Percentiles rank a stretch among this genome's conserved stretches.
Conservation (phyloP, 441 rosid species). For the Erysimum cheiri region DNA sequence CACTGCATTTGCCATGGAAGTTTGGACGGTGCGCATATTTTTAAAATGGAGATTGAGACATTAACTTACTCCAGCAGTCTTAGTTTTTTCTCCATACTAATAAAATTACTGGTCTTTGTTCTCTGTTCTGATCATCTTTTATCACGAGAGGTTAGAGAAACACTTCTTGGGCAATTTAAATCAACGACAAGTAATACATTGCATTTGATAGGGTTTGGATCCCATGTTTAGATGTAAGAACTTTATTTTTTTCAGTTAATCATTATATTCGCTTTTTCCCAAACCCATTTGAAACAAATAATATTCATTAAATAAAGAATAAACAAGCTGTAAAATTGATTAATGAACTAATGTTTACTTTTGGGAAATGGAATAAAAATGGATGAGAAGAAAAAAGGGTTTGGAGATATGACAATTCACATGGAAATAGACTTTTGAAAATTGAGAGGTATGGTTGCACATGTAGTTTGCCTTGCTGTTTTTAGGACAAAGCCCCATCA, state of each 20-base stretch:
- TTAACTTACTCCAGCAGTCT: conserved; percentile 2
- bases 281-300: conserved; percentile 9
- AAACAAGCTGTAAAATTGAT: conserved; percentile 34
- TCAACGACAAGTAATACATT: neutral
- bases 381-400: conserved; percentile 12
- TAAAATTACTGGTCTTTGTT: neutral
- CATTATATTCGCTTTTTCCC: conserved; percentile 9
- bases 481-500: conserved; percentile 39
- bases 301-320: conserved; percentile 10
- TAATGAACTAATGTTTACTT: conserved; percentile 21
- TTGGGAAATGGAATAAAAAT: conserved; percentile 15
- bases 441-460: conserved; percentile 44
- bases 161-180: neutral
- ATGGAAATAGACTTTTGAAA: conserved; percentile 33
- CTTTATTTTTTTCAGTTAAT: neutral
- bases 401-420: conserved; percentile 42
- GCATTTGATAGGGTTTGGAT: conserved; percentile 1
- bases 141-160: neutral
- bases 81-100: neutral
- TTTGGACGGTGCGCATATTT: conserved; percentile 36
- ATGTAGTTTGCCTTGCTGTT: conserved; percentile 44
- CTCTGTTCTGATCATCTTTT: neutral
- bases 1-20: conserved; percentile 38
- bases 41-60: neutral
- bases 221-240: conserved; percentile 11